Conservation (phyloP, 2,329 filamentous ascomycete genomes). For the Apiospora phragmitis region DNA sequence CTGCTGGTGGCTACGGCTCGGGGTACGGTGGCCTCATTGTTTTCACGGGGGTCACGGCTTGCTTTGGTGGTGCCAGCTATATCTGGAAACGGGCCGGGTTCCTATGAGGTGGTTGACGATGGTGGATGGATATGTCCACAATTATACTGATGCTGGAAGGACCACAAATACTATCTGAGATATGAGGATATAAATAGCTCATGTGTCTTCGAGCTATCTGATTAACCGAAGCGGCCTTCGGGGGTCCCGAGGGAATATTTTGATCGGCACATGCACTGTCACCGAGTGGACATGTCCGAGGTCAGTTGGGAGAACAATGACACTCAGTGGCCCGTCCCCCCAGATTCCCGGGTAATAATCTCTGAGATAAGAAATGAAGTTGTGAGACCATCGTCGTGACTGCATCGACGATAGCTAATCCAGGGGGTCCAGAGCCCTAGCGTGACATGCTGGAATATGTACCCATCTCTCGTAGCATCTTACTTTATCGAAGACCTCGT, state of each 20-base stretch:
- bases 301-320: neutral
- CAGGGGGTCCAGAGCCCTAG: neutral
- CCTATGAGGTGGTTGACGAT: conserved; percentile 13
- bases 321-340: neutral
- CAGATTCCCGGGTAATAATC: neutral
- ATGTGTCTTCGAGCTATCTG: too few relatives aligned
- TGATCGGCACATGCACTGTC: neutral
- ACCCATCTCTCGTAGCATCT: neutral
- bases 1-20: conserved; percentile 46
- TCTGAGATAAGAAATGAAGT: neutral
- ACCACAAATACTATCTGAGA: neutral
- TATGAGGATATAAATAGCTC: neutral
- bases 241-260: neutral
- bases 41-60: conserved; percentile 56
- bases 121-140: too few relatives aligned
- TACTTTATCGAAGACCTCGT: neutral
- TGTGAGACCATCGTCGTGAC: neutral
- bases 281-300: neutral
- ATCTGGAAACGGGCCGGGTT: conserved; percentile 38
- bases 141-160: neutral
- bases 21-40: conserved; percentile 55
- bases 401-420: neutral
- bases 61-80: conserved; percentile 47
- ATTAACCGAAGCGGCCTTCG: neutral
- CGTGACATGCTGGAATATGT: neutral